Evolutionary conservation across 2,329 filamentous ascomycete genomes (phyloP).

Genomic region (Pestalotiopsis sp.): DNA sequence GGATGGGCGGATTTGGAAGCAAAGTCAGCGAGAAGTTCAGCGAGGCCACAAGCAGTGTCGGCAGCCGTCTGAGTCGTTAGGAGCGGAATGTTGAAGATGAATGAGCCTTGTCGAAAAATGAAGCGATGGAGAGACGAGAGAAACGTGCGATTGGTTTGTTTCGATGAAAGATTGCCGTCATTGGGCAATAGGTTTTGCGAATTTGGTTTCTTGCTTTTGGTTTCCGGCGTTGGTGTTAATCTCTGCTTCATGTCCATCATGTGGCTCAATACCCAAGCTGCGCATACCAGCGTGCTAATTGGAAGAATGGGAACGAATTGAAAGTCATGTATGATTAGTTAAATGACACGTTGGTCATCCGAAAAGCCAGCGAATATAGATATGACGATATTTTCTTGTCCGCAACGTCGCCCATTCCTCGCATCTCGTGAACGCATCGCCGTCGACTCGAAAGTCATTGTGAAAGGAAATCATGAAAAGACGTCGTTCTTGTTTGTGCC

Average conservation of each 20-base stretch:
- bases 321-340: constrained; percentile 10
- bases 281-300: neutral
- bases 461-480: neutral
- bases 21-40: constrained; percentile 44
- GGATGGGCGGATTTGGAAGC: constrained; percentile 47
- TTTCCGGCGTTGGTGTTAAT: neutral
- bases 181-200: constrained; percentile 1
- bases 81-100: neutral
- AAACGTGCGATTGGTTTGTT: neutral
- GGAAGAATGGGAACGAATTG: neutral
- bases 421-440: too few relatives aligned
- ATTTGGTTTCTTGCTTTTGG: neutral
- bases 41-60: constrained; percentile 53
- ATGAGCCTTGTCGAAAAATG: neutral
- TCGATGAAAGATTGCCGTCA: neutral
- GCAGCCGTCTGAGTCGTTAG: constrained; percentile 41
- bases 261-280: neutral
- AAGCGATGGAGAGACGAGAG: neutral
- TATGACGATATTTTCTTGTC: neutral
- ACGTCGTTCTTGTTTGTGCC: too few relatives aligned
- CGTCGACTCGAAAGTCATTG: neutral
- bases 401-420: too few relatives aligned
- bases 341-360: neutral
- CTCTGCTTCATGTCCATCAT: neutral
- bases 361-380: neutral